Evolutionary conservation across 23 red algal species (phyloP).

Genomic region (Gracilariopsis chorda): DNA sequence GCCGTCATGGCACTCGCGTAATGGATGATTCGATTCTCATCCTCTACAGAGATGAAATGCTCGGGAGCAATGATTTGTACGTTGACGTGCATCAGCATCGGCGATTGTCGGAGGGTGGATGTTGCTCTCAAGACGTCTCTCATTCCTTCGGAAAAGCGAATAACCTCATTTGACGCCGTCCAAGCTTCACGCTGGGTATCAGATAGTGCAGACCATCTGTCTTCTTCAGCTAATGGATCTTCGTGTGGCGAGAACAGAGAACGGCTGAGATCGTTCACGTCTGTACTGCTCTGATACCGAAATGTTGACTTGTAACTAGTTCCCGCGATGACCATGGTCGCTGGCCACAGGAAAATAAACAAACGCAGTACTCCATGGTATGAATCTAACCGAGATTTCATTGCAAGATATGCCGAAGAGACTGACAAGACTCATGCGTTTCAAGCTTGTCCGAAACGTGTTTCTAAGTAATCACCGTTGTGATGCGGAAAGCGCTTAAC

Average conservation of each 20-base stretch:
- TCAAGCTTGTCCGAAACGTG: not conserved
- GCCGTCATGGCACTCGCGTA: slow-evolving; percentile 8
- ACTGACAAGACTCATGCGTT: not conserved
- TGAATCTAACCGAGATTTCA: not conserved
- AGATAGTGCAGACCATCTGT: slow-evolving; percentile 48
- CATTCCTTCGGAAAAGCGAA: slow-evolving; percentile 8
- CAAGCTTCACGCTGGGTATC: slow-evolving; percentile 38
- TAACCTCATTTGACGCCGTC: slow-evolving; percentile 31
- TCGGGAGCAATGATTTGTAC: slow-evolving; percentile 41
- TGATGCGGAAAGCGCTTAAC: too few relatives aligned
- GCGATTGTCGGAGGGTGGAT: not conserved
- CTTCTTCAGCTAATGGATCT: slow-evolving; percentile 30
- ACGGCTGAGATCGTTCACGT: slow-evolving; percentile 29
- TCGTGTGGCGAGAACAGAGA: slow-evolving; percentile 31
- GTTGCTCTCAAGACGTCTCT: not conserved
- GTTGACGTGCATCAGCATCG: slow-evolving; percentile 3
- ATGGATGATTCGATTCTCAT: not conserved
- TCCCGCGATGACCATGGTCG: not conserved
- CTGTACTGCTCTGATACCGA: not conserved
- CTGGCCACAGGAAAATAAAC: not conserved
- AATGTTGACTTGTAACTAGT: slow-evolving; percentile 2
- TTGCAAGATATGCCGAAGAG: not conserved
- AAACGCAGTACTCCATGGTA: not conserved
- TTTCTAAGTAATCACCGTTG: not conserved
- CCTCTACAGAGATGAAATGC: not conserved